Base-by-base conservation (phyloP, 2,329 filamentous ascomycete genomes). In the Neofusicoccum ribis region DNA sequence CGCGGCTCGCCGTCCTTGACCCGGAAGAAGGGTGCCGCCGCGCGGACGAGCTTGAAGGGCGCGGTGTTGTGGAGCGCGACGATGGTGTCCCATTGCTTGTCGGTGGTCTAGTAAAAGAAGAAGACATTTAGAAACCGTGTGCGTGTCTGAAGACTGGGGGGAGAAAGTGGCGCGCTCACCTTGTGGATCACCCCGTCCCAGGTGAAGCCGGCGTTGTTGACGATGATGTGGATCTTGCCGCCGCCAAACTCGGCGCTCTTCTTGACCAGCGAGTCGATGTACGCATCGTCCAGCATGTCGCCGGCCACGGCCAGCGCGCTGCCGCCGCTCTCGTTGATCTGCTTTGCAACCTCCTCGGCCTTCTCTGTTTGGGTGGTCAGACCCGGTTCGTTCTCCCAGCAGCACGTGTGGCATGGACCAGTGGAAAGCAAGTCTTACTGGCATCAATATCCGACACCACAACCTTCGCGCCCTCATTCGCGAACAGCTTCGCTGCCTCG, bases 161-260 rank as follows among this genome's bases (percentile, higher is more conserved):
- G 4, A 41, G 12, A 50, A 20, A 20, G 17, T 20, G 3, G 14
- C n/a, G 9, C 7, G 8, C 54, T 9, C 11, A 67, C 64, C 80
- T 95, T 96, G 83, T 96, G 91, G 70, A 96, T 92, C 44, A 96
- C 92, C 6, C 90, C 93, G 77, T 97, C 93, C 91, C 92, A 96
- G 0, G 93, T 96, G 79, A 92, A 96, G 47, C 92, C 92, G 0
- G 92, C 93, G 76, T 96, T 96, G 79, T 96, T 96, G 66, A 96
- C 91, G 65, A 96, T 89, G 75, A 95, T 90, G 77, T 96, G 90
- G 68, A 97, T 93, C 83, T 96, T 96, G 73, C 92, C 92, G 69
- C 85, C 82, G 66, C 93, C 93, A 74, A 96, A 96, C 54, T 89
- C 89, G 1, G 91, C 92, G 0, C 92, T 85, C 73, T 88, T 86